A percentile compares a stretch with the other conserved stretches of the same genome.
These are phyloP conservation scores for Coprinellus micaceus DNA, from an alignment of 768 basidiomycete genomes.

Conservation along the genomic window DNA sequence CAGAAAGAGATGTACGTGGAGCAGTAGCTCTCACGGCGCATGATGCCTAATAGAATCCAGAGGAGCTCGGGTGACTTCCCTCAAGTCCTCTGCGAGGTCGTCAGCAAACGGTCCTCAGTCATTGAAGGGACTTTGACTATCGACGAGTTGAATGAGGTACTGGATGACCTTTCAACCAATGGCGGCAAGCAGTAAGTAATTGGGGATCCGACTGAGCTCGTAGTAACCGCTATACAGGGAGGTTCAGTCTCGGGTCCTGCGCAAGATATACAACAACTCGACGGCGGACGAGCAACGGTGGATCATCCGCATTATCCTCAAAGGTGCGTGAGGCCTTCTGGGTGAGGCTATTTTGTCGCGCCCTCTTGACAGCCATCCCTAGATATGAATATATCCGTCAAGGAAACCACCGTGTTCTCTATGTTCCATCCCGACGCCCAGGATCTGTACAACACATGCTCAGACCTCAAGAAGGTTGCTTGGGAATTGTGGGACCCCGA, in stretches of 20 bases:
- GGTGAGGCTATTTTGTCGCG: no score
- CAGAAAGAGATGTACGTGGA: constrained; percentile 56
- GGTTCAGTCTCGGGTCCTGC: constrained; percentile 68
- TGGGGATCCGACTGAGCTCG: not conserved
- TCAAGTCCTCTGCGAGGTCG: constrained; percentile 80
- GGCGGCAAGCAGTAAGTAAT: constrained; percentile 68
- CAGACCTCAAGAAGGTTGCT: constrained; percentile 89
- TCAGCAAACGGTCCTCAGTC: constrained; percentile 78
- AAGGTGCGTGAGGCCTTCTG: no score
- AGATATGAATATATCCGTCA: constrained; percentile 92
- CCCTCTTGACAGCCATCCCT: not conserved
- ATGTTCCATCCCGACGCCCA: constrained; percentile 94
- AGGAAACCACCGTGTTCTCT: constrained; percentile 88
- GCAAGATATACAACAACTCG: constrained; percentile 70
- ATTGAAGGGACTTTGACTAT: constrained; percentile 71
- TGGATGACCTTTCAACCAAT: constrained; percentile 73
- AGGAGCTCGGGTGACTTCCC: constrained; percentile 84
- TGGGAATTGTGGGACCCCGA: constrained; percentile 83
- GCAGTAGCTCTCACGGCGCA: not conserved
- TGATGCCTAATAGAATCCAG: constrained; percentile 30
- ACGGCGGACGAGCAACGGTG: constrained; percentile 91
- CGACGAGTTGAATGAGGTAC: constrained; percentile 76
- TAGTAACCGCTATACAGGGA: constrained; percentile 44
- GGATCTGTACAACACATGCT: constrained; percentile 93
- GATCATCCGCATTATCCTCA: constrained; percentile 94